Evolutionary conservation across 331 rosid genomes (phyloP).

Genomic region (Quercus tomentella): DNA sequence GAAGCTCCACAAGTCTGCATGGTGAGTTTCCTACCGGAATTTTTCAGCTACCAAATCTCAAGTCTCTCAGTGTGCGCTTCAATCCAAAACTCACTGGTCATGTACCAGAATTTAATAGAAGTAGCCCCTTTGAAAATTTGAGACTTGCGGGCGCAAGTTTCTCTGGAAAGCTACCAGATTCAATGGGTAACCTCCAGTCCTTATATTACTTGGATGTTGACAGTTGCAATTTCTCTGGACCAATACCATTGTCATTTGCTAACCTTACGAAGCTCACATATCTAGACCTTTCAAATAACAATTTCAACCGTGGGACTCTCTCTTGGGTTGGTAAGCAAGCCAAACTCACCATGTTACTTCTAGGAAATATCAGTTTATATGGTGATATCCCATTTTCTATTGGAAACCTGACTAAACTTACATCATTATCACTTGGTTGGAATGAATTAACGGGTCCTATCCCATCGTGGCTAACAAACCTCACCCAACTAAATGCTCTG

Average conservation of each 20-base stretch:
- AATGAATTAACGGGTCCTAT: neutral
- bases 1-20: neutral
- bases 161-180: neutral
- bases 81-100: neutral
- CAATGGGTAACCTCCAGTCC: neutral
- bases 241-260: neutral
- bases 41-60: neutral
- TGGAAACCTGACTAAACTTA: too few relatives aligned
- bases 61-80: neutral
- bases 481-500: neutral
- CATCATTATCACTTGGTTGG: fast-evolving
- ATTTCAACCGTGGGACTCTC: too few relatives aligned
- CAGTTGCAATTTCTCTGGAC: neutral
- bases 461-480: neutral
- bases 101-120: neutral
- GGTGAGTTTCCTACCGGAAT: neutral
- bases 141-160: neutral
- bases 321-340: too few relatives aligned
- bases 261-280: neutral
- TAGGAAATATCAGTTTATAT: too few relatives aligned
- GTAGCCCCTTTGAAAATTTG: neutral
- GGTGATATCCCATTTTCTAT: too few relatives aligned
- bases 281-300: too few relatives aligned
- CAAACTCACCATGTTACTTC: too few relatives aligned
- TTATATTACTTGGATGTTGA: fast-evolving